These are phyloP conservation scores for Cercospora berteroae DNA, from an alignment of 2,329 filamentous ascomycete species.

Conservation along the genomic window DNA sequence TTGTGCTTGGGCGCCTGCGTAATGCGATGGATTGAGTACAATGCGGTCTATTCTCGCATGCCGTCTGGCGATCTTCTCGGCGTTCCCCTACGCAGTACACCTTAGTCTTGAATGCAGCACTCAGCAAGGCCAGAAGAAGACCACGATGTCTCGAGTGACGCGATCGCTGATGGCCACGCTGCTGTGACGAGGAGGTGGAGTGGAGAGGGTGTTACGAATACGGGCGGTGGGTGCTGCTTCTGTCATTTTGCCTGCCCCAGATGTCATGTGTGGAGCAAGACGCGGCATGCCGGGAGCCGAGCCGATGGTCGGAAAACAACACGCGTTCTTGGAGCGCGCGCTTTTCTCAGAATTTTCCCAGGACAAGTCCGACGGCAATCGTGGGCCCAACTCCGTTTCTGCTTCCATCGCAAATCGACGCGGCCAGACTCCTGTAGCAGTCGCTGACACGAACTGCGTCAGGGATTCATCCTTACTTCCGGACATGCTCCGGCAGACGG, in stretches of 20 bases:
- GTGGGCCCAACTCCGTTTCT: background rate
- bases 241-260: background rate
- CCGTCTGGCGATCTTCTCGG: background rate
- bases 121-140: background rate
- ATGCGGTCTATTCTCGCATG: background rate
- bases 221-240: background rate
- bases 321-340: background rate
- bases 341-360: background rate
- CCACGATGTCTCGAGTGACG: background rate
- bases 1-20: background rate
- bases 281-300: background rate
- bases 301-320: background rate
- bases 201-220: background rate
- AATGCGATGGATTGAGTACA: background rate
- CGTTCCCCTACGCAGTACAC: background rate
- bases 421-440: background rate
- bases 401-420: background rate
- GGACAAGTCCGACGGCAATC: background rate
- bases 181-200: conserved; percentile 2
- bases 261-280: background rate
- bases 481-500: background rate
- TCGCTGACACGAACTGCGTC: background rate
- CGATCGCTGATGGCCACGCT: background rate
- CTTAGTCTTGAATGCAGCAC: background rate
- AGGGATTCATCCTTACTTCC: background rate